Conservation (phyloP, 2,329 filamentous ascomycete species). For the Dactylonectria macrodidyma region DNA sequence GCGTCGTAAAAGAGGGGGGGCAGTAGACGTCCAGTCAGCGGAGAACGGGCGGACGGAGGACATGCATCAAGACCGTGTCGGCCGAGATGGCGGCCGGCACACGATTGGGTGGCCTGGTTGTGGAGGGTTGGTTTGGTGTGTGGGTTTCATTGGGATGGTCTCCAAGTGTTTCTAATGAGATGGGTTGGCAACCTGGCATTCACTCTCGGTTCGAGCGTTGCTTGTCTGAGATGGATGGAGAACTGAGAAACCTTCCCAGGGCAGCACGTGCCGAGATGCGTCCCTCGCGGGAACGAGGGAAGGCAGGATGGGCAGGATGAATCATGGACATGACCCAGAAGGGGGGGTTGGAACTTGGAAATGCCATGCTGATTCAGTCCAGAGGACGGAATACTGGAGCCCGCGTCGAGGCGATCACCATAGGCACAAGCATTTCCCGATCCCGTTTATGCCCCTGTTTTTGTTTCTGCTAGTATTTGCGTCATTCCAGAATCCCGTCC, state of each 20-base stretch:
- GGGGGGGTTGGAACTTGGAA: slow-evolving; percentile 15
- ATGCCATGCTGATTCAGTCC: too few species aligned
- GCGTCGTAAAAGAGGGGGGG: neutral
- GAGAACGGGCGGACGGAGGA: slow-evolving; percentile 24
- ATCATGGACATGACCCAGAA: neutral
- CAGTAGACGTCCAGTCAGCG: slow-evolving; percentile 9
- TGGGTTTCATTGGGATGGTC: slow-evolving; percentile 8
- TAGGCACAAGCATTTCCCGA: slow-evolving; percentile 8
- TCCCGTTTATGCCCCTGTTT: neutral
- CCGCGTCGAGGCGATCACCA: slow-evolving; percentile 17
- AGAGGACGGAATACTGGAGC: neutral
- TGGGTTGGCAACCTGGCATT: slow-evolving; percentile 10
- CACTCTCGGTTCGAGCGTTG: slow-evolving; percentile 33
- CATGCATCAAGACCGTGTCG: slow-evolving; percentile 25
- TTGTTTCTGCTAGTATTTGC: too few species aligned
- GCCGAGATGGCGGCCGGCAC: slow-evolving; percentile 30
- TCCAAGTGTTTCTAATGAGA: slow-evolving; percentile 24
- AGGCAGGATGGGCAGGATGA: slow-evolving; percentile 1
- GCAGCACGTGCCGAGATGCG: slow-evolving; percentile 41
- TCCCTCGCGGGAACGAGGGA: slow-evolving; percentile 10
- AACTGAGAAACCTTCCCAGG: slow-evolving; percentile 3
- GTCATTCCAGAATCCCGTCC: too few species aligned
- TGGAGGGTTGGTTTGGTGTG: slow-evolving; percentile 13
- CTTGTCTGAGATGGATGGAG: slow-evolving; percentile 35
- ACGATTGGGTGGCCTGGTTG: slow-evolving; percentile 2